Evolutionary conservation across 2,329 filamentous ascomycete species (phyloP), one percentile per base, ranked within the genome.

Genomic region (Colletotrichum phormii): DNA sequence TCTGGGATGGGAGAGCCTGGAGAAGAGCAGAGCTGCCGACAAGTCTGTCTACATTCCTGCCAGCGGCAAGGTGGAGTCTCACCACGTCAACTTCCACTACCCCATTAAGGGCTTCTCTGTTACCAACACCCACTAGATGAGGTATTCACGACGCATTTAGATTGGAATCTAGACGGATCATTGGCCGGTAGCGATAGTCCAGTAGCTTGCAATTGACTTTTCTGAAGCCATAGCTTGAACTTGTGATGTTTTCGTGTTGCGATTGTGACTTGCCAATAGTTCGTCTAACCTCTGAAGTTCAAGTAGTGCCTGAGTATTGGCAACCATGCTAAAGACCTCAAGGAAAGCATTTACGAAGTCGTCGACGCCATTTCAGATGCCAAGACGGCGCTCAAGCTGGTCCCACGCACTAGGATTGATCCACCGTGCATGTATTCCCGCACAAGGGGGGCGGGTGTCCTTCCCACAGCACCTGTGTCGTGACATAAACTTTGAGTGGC

Each of bases 71-170:
- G n/a, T 57, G 1, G 71, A 73, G 18, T 12, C 24, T 12, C 71
- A 73, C 22, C 71, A 71, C 15, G 67, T 71, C 54, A 57, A 73
- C 54, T 71, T 73, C 26, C 65, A 73, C 60, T 73, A 55, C 33
- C 71, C 71, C 3, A 46, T 73, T 13, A 64, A 65, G 71, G 71
- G 60, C 5, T 73, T 73, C 60, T 68, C 69, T 69, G 58, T 42
- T 15, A 72, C 64, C 51, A 68, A 72, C 53, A 72, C 64, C 35
- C 51, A 68, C 49, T 72, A 69, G 15, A 13, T 26, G n/a, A 11
- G 33, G 24, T 6, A 15, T 5, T 9, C 8, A 11, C 29, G 29
- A 7, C 6, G 5, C 4, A 6, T 9, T 35, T 51, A 15, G 22
- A 26, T 12, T 15, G 60, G 59, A 11, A 49, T 18, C n/a, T 64